Base-by-base conservation (phyloP, 768 basidiomycete species). In the Serendipita indica region DNA sequence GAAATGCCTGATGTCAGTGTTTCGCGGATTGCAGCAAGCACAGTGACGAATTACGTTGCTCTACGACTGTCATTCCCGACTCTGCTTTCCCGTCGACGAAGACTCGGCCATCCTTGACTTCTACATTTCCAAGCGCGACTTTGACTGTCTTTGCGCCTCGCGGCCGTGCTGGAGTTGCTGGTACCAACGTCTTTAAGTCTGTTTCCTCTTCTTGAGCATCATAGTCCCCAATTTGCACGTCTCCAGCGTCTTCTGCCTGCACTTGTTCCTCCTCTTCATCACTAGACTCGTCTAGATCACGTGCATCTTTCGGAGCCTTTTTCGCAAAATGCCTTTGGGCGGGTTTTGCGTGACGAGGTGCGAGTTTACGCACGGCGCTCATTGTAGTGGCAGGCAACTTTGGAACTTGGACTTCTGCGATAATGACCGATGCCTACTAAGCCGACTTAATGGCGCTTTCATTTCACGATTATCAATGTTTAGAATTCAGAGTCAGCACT, bases 311-410 rank as follows among this genome's bases (percentile, higher is more conserved):
- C 0, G 89, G 89, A 0, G 82, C 87, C 64, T 89, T 89, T 58
- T 91, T 91, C 64, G 86, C 86, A 82, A 89, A 88, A 70, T 94
- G 93, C 2, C 91, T 84, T 3, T 80, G 84, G 2, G 80, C 89
- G 3, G 91, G 88, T 57, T 77, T 74, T n/a, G 88, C 77, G 4
- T 82, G 76, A n/a, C 87, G 80, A 20, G 84, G 80, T 5, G 87
- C 86, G 61, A 80, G 79, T 64, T 89, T 89, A 16, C 60, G 60
- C 6, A n/a, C 41, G 37, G 37, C 27, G 41, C 49, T 28, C 32
- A 54, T 54, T n/a, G 49, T 30, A 16, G 10, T 10, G 2, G 45
- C 13, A 12, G 45, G 45, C 45, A n/a, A n/a, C 10, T 10, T 37
- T n/a, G 10, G n/a, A 37, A n/a, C 10, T 37, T 37, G 10, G 35